phyloP scores from a whole-genome alignment of 148 eudicot species.

The Arctostaphylos glauca region DNA sequence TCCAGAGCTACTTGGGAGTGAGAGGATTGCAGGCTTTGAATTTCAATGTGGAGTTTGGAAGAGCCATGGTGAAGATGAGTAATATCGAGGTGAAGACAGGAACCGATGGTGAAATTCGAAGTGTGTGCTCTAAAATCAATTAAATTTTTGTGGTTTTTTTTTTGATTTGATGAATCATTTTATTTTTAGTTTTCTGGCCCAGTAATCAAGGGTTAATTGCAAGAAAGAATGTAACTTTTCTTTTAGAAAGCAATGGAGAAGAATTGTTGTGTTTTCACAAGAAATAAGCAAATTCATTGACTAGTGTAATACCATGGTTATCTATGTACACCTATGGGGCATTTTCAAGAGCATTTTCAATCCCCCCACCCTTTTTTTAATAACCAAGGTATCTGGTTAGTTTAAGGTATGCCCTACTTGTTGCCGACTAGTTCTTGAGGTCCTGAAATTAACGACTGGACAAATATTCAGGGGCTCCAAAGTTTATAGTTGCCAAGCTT shows the following conservation, averaged over 20 bases:
- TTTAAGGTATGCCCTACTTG: no score
- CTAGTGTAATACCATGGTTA: neutral
- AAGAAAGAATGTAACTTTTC: neutral
- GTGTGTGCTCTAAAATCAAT: slow-evolving; percentile 27
- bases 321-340: no score
- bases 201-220: neutral
- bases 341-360: no score
- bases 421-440: no score
- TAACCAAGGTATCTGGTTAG: no score
- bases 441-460: no score
- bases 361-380: no score
- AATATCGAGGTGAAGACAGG: slow-evolving; percentile 29
- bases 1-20: slow-evolving; percentile 20
- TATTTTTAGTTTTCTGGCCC: neutral
- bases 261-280: neutral
- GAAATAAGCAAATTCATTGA: neutral
- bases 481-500: no score
- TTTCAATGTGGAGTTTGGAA: slow-evolving; percentile 29
- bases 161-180: neutral
- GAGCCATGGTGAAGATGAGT: slow-evolving; percentile 40
- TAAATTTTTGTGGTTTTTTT: neutral
- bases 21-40: slow-evolving; percentile 19
- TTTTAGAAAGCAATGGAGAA: neutral
- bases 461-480: no score
- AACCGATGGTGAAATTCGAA: slow-evolving; percentile 28